A percentile compares a stretch with the other conserved stretches of the same genome.
Conservation (phyloP, 2,329 filamentous ascomycete genomes). For the Cercospora beticola region DNA sequence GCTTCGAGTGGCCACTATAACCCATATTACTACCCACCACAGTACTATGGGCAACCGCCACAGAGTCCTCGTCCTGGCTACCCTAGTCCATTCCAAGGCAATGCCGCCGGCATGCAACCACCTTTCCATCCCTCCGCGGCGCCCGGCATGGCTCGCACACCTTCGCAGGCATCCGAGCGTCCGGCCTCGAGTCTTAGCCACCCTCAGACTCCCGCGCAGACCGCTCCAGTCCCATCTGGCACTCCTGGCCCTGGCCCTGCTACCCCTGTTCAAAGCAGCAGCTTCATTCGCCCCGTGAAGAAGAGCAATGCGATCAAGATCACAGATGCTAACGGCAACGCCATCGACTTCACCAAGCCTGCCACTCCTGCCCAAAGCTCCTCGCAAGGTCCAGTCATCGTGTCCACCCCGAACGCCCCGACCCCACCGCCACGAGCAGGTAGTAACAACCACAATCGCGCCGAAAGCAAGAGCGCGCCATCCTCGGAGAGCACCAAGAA, state of each 20-base stretch:
- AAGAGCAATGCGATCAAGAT: constrained; percentile 79
- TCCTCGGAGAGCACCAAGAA: constrained; percentile 67
- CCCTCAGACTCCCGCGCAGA: constrained; percentile 56
- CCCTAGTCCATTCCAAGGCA: constrained; percentile 52
- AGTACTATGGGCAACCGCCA: constrained; percentile 52
- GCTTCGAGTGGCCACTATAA: constrained; percentile 46
- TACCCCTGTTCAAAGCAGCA: constrained; percentile 40
- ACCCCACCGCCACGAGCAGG: constrained; percentile 68
- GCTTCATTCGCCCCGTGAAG: constrained; percentile 62
- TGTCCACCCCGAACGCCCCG: constrained; percentile 74
- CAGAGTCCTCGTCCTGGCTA: constrained; percentile 47
- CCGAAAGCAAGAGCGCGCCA: constrained; percentile 73
- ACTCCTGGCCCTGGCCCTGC: constrained; percentile 22
- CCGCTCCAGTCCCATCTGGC: constrained; percentile 58
- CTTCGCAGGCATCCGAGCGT: constrained; percentile 71
- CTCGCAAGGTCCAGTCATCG: constrained; percentile 61
- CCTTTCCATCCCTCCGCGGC: constrained; percentile 58
- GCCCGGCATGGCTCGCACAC: constrained; percentile 71
- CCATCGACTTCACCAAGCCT: constrained; percentile 63
- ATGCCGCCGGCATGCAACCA: constrained; percentile 50
- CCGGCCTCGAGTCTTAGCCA: constrained; percentile 62
- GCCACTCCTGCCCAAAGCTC: constrained; percentile 58
- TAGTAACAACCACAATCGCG: constrained; percentile 66
- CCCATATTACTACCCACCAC: constrained; percentile 50
- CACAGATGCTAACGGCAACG: constrained; percentile 78